Evolutionary conservation across 2,329 filamentous ascomycete genomes (phyloP).

Genomic region (Triangularia verruculosa): DNA sequence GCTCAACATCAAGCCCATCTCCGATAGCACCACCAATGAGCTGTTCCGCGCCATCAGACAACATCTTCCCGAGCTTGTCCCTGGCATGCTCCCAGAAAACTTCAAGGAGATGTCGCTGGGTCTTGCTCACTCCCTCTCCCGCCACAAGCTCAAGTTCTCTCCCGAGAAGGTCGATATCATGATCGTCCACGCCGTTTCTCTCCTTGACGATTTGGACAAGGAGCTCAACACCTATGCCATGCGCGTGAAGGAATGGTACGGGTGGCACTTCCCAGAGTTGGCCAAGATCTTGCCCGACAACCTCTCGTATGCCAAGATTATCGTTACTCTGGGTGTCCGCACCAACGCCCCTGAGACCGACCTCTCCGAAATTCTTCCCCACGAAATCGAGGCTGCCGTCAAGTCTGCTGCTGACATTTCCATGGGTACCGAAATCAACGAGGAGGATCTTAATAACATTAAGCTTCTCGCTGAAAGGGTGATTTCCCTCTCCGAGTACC

Average conservation of each 20-base stretch:
- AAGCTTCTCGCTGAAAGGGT: constrained; percentile 89
- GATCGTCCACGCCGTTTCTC: constrained; percentile 95
- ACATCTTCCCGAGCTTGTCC: constrained; percentile 85
- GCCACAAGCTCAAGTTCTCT: constrained; percentile 98
- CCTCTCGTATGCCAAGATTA: constrained; percentile 84
- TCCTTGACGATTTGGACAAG: constrained; percentile 96
- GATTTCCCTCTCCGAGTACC: constrained; percentile 86
- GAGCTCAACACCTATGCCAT: constrained; percentile 98
- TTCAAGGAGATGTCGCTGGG: constrained; percentile 93
- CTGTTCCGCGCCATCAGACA: constrained; percentile 93
- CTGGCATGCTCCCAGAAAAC: constrained; percentile 79
- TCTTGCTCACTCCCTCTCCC: constrained; percentile 93
- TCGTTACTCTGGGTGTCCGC: constrained; percentile 85
- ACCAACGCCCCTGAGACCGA: constrained; percentile 73
- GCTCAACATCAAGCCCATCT: constrained; percentile 78
- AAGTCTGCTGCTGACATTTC: constrained; percentile 94
- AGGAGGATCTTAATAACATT: constrained; percentile 91
- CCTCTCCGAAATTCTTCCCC: constrained; percentile 85
- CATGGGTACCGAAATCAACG: constrained; percentile 97
- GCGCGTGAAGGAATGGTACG: constrained; percentile 99
- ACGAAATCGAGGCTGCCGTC: constrained; percentile 88
- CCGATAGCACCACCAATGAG: constrained; percentile 78
- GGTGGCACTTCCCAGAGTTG: constrained; percentile 99
- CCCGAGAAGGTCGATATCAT: constrained; percentile 99
- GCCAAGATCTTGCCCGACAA: constrained; percentile 97